These are phyloP conservation scores for Eucalyptus polyanthemos DNA, from an alignment of 345 rosid genomes.

Conservation along the genomic window DNA sequence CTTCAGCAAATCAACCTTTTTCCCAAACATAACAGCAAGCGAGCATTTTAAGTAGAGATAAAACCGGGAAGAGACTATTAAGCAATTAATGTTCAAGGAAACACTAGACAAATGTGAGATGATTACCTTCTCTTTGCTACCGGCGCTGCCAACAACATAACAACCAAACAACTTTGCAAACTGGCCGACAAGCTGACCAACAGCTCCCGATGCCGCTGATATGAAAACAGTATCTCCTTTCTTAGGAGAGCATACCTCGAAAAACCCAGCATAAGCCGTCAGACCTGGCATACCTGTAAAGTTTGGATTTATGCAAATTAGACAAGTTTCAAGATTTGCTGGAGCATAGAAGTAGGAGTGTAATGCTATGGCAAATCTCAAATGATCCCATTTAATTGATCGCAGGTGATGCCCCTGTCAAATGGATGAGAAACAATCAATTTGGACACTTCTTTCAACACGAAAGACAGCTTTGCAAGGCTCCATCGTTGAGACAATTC, in stretches of 20 bases:
- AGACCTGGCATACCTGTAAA: neutral
- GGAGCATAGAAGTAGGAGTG: neutral
- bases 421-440: no score
- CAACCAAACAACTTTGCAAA: neutral
- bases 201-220: neutral
- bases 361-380: neutral
- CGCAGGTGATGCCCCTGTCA: no score
- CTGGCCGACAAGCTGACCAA: neutral
- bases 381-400: neutral
- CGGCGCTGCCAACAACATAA: neutral
- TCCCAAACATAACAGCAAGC: neutral
- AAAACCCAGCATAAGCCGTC: neutral
- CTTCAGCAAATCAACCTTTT: slow-evolving; percentile 33
- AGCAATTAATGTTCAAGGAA: neutral
- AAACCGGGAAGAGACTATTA: neutral
- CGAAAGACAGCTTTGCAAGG: no score
- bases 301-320: neutral
- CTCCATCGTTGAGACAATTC: no score
- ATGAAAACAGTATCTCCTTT: neutral
- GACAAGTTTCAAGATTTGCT: neutral
- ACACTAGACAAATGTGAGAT: neutral
- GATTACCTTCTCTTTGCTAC: neutral
- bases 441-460: no score
- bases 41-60: neutral
- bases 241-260: neutral